Base-by-base conservation (phyloP, 768 basidiomycete species). In the Suillus subaureus region DNA sequence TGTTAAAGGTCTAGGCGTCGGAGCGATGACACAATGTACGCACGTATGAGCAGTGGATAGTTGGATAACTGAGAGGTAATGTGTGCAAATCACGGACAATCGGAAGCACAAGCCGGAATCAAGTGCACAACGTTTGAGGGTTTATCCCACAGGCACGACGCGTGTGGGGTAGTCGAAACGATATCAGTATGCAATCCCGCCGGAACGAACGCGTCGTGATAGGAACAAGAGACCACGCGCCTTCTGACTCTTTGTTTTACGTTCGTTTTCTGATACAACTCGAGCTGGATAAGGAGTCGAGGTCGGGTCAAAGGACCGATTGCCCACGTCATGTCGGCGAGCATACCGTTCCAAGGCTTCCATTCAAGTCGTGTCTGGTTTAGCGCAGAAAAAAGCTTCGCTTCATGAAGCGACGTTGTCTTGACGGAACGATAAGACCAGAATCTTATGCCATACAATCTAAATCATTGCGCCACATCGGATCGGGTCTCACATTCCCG, bases 181-280 rank as follows among this genome's bases (percentile, higher is more conserved):
- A 42, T 4, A 40, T 11, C 9, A 23, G 8, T 26, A 40, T 39
- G 26, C 9, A 39, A 23, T 39, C 37, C 52, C 52, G 23, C 37
- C 39, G 57, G 57, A 60, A 28, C 39, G 57, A 40, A 40, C 39
- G 57, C 26, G 39, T 60, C 39, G 39, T 60, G 57, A 60, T 60
- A 60, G 57, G 57, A 60, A 60, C 83, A 16, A 78, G 74, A 39
- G 79, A 69, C 65, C 74, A 74, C 66, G 66, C 68, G 70, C 73
- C 63, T 67, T 70, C 18, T 6, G 23, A 60, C 39, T 58, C 57
- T 40, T 60, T 60, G 57, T 6, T 28, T 60, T 60, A 60, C 57
- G 57, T 60, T 60, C 15, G 37, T 16, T 57, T 58, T 57, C 9
- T 26, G 23, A 55, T 28, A 21, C 11, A 9, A 4, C 9, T 35